Evolutionary conservation across 1,139 yeast species (phyloP), one percentile per base, ranked within the genome.

Genomic region (Debaryomyces fabryi): DNA sequence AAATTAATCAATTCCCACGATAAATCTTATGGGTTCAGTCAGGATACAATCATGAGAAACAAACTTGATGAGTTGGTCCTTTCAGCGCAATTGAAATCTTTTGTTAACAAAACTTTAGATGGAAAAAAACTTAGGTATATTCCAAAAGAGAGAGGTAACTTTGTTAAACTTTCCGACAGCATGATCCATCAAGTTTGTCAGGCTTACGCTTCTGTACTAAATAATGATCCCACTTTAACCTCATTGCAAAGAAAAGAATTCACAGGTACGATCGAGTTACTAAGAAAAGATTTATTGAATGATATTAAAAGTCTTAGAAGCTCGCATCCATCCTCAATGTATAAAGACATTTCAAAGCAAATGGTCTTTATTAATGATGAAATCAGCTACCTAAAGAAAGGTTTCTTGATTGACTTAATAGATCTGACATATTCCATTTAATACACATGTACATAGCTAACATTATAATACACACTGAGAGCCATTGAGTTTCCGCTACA

Each of bases 141-240:
- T 10, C 58, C 60, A 3, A 49, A n/a, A 12, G 45, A 51, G 10
- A 50, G 49, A 39, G 71, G 71, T 9, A 57, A 58, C 15, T 55
- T 59, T 27, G 44, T 66, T 9, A 68, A 68, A 45, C 51, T 68
- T 12, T 50, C 64, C 2, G 68, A 65, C 46, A 52, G 47, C 24
- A 39, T 63, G 15, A 48, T 58, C 20, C 49, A 51, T 4, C 42
- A 42, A 21, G 48, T 60, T 6, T 59, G 52, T 44, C 44, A 43
- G 16, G 57, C 65, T n/a, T 55, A 54, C 35, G 16, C 60, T n/a
- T 40, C 50, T 1, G 51, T 52, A 6, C 44, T 59, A 13, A 50
- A 53, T 29, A 36, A 52, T 34, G 44, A 42, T 25, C 32, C 21
- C 6, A 18, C 8, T 25, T 25, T 48, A 13, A 43, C 46, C 1